Conservation (phyloP, 1,284 basidiomycete genomes). For the Ganoderma resinaceum region DNA sequence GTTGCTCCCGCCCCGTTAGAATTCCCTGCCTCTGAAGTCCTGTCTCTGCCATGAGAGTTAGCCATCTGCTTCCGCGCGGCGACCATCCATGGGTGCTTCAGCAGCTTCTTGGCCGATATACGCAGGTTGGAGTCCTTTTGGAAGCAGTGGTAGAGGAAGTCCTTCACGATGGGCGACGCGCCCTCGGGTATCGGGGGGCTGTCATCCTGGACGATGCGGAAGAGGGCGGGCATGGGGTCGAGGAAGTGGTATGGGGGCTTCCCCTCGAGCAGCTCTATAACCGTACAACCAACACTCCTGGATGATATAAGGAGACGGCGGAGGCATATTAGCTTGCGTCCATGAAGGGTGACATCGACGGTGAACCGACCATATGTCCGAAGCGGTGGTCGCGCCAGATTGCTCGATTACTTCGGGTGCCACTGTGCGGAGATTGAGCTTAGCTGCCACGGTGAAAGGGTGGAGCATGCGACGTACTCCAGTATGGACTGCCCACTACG, state of each 20-base stretch:
- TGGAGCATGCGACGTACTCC: slow-evolving; percentile 69
- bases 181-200: slow-evolving; percentile 96
- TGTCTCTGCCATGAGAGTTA: slow-evolving; percentile 47
- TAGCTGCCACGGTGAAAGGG: slow-evolving; percentile 26
- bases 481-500: slow-evolving; percentile 96
- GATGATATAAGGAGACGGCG: slow-evolving; percentile 12
- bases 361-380: slow-evolving; percentile 86
- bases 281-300: slow-evolving; percentile 94
- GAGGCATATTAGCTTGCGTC: not conserved
- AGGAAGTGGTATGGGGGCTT: slow-evolving; percentile 96
- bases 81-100: slow-evolving; percentile 96
- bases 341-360: not conserved
- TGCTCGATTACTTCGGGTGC: slow-evolving; percentile 98
- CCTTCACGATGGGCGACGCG: slow-evolving; percentile 92
- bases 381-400: slow-evolving; percentile 94
- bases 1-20: slow-evolving; percentile 32
- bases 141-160: slow-evolving; percentile 97
- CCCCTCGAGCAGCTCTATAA: slow-evolving; percentile 95
- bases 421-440: slow-evolving; percentile 58
- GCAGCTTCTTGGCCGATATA: slow-evolving; percentile 91
- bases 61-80: slow-evolving; percentile 80
- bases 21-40: slow-evolving; percentile 42
- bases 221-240: slow-evolving; percentile 97
- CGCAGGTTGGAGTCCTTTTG: slow-evolving; percentile 97
- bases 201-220: slow-evolving; percentile 98